Conservation (phyloP, 129 eudicot species). For the Escallonia herrerae region DNA sequence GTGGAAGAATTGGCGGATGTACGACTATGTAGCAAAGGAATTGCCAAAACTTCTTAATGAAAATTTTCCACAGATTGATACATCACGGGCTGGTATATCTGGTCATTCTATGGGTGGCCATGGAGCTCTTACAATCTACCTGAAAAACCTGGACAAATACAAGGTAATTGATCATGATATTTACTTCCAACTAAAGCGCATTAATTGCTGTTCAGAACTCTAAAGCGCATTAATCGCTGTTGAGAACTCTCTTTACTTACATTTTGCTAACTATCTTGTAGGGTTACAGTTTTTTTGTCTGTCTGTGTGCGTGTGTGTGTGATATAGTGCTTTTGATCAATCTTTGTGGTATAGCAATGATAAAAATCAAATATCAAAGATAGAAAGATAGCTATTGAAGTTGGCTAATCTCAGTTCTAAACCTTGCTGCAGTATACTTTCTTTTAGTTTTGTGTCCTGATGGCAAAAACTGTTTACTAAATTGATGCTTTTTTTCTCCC, state of each 20-base stretch:
- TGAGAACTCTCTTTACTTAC: too few species aligned
- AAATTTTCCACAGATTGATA: slow-evolving; percentile 78
- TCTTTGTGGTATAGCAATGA: too few species aligned
- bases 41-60: slow-evolving; percentile 72
- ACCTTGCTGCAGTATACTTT: not conserved
- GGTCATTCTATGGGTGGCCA: slow-evolving; percentile 95
- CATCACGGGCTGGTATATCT: slow-evolving; percentile 76
- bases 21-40: slow-evolving; percentile 90
- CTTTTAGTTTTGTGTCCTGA: not conserved
- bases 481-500: not conserved
- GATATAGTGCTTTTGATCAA: too few species aligned
- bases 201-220: too few species aligned
- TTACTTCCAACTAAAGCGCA: not conserved
- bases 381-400: too few species aligned
- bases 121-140: slow-evolving; percentile 88
- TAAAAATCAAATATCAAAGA: too few species aligned
- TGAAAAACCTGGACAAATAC: slow-evolving; percentile 85
- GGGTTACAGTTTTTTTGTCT: too few species aligned
- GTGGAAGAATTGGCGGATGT: slow-evolving; percentile 99
- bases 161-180: slow-evolving; percentile 44
- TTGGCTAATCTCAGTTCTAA: too few species aligned
- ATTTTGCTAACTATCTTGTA: too few species aligned
- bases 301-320: too few species aligned
- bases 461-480: too few species aligned
- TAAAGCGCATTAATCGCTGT: too few species aligned